phyloP scores from a whole-genome alignment of 768 basidiomycete genomes.

The Collybiopsis confluens region DNA sequence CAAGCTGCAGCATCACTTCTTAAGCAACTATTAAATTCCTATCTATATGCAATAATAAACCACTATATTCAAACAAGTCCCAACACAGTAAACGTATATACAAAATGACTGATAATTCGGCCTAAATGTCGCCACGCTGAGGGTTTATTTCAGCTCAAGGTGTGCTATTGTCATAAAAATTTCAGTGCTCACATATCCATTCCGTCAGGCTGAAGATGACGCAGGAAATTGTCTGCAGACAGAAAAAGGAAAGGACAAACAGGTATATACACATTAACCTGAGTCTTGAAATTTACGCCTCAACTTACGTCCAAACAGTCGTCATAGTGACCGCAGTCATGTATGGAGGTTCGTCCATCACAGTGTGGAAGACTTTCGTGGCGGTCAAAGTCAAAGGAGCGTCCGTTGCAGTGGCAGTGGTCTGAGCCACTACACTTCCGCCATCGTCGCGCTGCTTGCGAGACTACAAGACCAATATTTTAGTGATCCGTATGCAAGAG shows the following conservation, averaged over 20 bases:
- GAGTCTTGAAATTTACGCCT: not conserved
- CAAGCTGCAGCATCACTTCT: too few species aligned
- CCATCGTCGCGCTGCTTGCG: conserved; percentile 11
- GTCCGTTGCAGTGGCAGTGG: not conserved
- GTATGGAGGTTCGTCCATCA: conserved; percentile 23
- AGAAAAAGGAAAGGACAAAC: not conserved
- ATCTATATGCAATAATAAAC: too few species aligned
- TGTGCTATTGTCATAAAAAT: too few species aligned
- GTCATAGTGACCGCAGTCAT: conserved; percentile 24
- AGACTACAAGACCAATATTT: conserved; percentile 20
- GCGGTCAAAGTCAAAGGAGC: conserved; percentile 18
- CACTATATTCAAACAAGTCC: too few species aligned
- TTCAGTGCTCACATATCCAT: too few species aligned
- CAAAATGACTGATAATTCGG: too few species aligned
- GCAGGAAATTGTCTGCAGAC: not conserved
- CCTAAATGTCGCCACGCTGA: too few species aligned
- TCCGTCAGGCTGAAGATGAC: not conserved
- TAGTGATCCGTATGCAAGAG: conserved; percentile 12
- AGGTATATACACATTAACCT: too few species aligned
- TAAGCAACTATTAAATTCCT: too few species aligned
- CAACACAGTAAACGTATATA: too few species aligned
- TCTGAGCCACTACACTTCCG: conserved; percentile 1
- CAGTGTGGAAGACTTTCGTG: conserved; percentile 19
- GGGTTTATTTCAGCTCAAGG: too few species aligned
- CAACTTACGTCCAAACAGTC: conserved; percentile 28